Percentiles rank a stretch among this genome's conserved stretches.
These are phyloP conservation scores for Colletotrichum somersetense DNA, from an alignment of 2,329 filamentous ascomycete genomes.

Conservation along the genomic window DNA sequence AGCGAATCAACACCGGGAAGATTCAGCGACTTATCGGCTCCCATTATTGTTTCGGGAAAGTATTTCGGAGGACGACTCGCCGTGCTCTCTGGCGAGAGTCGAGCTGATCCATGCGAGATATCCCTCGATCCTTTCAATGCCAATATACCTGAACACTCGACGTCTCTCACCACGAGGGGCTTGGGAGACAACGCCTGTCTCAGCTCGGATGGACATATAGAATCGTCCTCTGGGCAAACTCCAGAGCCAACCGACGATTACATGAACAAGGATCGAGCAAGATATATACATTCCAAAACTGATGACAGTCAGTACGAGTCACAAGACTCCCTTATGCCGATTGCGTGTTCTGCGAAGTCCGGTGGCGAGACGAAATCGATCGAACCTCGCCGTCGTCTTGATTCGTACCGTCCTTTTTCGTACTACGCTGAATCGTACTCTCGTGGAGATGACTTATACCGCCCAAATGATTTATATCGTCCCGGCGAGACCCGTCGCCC, in stretches of 20 bases:
- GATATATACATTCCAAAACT: constrained; percentile 15
- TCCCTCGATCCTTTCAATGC: neutral
- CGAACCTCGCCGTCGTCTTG: constrained; percentile 7
- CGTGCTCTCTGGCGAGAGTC: neutral
- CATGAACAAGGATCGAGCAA: constrained; percentile 27
- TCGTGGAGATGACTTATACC: neutral
- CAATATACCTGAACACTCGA: neutral
- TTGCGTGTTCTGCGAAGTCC: constrained; percentile 2
- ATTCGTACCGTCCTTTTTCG: constrained; percentile 18
- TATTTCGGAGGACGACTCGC: neutral
- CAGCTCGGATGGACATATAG: neutral
- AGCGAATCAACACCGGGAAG: neutral
- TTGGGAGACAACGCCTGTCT: neutral
- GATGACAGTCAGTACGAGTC: neutral
- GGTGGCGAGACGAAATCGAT: constrained; percentile 17
- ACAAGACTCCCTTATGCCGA: neutral
- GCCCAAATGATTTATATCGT: neutral
- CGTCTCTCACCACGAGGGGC: too few relatives aligned
- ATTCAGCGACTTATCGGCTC: neutral
- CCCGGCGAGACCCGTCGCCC: neutral
- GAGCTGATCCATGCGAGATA: neutral
- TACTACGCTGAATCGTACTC: neutral
- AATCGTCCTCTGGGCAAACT: neutral
- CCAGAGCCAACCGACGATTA: neutral
- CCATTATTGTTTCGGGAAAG: neutral